Percentiles rank a stretch among this genome's conserved stretches.
These are phyloP conservation scores for Linum tenue DNA, from an alignment of 345 rosid species.

Conservation along the genomic window DNA sequence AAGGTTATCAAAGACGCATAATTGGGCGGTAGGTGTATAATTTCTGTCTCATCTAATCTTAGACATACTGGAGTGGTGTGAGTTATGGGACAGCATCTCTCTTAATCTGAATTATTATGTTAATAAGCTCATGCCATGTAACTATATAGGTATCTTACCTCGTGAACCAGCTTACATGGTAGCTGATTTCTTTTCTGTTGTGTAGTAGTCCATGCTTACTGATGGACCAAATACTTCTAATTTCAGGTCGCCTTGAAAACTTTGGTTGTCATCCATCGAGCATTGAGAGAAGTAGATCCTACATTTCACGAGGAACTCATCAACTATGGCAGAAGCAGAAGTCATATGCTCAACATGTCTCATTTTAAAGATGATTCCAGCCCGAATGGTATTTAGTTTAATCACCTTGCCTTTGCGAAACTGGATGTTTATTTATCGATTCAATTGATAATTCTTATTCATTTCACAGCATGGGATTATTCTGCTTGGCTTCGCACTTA, in stretches of 20 bases:
- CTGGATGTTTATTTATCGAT: slow-evolving; percentile 7
- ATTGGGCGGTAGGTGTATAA: slow-evolving; percentile 81
- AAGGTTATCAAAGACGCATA: slow-evolving; percentile 78
- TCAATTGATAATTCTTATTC: slow-evolving; percentile 7
- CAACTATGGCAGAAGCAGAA: slow-evolving; percentile 85
- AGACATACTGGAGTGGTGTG: too few relatives aligned
- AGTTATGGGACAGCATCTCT: too few relatives aligned
- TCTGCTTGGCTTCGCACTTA: slow-evolving; percentile 6
- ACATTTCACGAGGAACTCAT: slow-evolving; percentile 93
- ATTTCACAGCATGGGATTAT: slow-evolving; percentile 1
- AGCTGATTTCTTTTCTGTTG: not conserved
- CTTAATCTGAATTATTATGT: not conserved
- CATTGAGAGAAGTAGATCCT: slow-evolving; percentile 95
- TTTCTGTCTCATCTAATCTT: too few relatives aligned
- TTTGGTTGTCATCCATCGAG: slow-evolving; percentile 83
- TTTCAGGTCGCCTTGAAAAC: slow-evolving; percentile 89
- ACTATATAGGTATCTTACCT: not conserved
- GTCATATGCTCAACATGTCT: slow-evolving; percentile 92
- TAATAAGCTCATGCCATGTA: not conserved
- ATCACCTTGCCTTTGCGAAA: not conserved
- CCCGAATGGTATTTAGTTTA: slow-evolving; percentile 58
- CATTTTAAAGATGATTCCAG: slow-evolving; percentile 98
- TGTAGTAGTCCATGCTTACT: not conserved
- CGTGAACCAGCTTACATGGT: not conserved
- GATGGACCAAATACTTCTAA: not conserved